Evolutionary conservation across 1,139 yeast species (phyloP).

Genomic region (Komagataea norvegica): DNA sequence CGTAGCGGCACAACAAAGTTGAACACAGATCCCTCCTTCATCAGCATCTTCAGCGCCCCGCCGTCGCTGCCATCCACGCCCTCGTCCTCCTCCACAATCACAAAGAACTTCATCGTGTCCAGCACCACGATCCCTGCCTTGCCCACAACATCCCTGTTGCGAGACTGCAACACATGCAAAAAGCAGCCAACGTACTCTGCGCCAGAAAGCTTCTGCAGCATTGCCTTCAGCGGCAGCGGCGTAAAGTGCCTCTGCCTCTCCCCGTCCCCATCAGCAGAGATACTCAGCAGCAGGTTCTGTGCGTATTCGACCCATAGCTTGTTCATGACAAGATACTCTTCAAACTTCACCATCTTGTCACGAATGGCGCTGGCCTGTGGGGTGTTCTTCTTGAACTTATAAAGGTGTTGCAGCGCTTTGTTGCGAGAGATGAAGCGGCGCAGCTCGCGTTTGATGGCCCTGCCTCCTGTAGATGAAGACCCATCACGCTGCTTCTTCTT

Average conservation of each 20-base stretch:
- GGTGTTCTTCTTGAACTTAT: constrained; percentile 11
- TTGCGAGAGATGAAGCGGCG: constrained; percentile 4
- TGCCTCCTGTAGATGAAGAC: constrained; percentile 3
- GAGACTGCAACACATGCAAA: constrained; percentile 53
- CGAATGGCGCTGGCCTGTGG: not conserved
- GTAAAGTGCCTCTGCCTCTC: constrained; percentile 12
- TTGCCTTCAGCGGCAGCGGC: constrained; percentile 19
- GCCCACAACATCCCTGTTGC: constrained; percentile 59
- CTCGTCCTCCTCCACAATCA: constrained; percentile 48
- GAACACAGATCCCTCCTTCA: constrained; percentile 60
- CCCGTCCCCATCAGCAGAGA: too few species aligned
- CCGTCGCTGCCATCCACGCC: constrained; percentile 31
- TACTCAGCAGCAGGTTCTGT: constrained; percentile 42
- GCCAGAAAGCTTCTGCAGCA: constrained; percentile 57
- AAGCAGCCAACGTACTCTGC: constrained; percentile 85
- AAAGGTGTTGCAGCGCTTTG: constrained; percentile 17
- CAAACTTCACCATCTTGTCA: constrained; percentile 43
- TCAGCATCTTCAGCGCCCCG: constrained; percentile 52
- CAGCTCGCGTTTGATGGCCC: constrained; percentile 23
- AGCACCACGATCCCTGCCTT: constrained; percentile 74
- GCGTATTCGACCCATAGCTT: constrained; percentile 61
- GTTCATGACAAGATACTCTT: constrained; percentile 49
- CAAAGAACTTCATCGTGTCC: constrained; percentile 78
- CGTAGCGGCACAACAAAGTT: constrained; percentile 44
- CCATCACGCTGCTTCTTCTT: not conserved